Evolutionary conservation across 306 rosid genomes (phyloP).

Genomic region (barrel medic (Medicago truncatula)): DNA sequence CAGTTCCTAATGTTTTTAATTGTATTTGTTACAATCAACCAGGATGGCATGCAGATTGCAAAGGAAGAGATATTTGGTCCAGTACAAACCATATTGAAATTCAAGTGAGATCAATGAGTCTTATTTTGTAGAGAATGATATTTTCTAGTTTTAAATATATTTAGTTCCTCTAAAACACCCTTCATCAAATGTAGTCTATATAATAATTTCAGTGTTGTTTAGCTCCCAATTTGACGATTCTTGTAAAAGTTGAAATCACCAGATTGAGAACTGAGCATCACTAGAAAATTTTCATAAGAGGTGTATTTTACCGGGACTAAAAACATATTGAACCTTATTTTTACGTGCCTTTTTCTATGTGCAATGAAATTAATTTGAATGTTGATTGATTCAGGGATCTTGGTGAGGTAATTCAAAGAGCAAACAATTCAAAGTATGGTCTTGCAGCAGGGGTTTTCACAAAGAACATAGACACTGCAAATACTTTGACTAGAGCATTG

Average conservation of each 20-base stretch:
- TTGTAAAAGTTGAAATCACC: neutral
- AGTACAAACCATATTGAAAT: conserved; percentile 85
- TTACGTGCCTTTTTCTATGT: neutral
- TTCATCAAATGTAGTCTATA: neutral
- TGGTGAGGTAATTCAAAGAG: conserved; percentile 76
- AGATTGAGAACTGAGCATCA: neutral
- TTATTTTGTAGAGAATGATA: neutral
- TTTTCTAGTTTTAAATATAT: neutral
- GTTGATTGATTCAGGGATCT: conserved; percentile 55
- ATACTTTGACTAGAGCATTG: conserved; percentile 71
- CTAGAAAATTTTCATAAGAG: neutral
- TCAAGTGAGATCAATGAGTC: conserved; percentile 59
- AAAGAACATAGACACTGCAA: conserved; percentile 71
- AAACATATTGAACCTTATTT: neutral
- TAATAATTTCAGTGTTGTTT: neutral
- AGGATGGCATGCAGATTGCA: conserved; percentile 90
- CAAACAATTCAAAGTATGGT: conserved; percentile 70
- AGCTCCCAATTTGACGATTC: neutral
- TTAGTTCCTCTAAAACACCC: neutral
- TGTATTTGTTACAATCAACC: conserved; percentile 30
- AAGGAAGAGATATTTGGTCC: conserved; percentile 94
- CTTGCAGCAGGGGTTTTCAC: conserved; percentile 95
- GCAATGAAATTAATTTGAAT: conserved; percentile 12
- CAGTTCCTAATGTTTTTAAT: conserved; percentile 20
- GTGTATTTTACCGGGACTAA: neutral